These are phyloP conservation scores for Alternaria viburni DNA, from an alignment of 2,329 filamentous ascomycete genomes.

Conservation along the genomic window DNA sequence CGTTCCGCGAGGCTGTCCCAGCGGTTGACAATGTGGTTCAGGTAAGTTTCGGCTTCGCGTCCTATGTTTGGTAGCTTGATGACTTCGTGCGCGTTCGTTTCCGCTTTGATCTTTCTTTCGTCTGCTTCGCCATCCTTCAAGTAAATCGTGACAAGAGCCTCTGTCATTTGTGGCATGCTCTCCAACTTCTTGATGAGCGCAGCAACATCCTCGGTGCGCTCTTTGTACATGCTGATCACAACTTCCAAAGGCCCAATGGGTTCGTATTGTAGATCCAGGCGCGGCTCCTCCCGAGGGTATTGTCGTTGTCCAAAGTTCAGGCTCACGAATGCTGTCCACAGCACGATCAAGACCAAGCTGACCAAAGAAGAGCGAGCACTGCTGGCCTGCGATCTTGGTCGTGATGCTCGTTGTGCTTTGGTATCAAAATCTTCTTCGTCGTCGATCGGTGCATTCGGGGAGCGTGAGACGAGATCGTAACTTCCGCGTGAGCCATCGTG, in stretches of 20 bases:
- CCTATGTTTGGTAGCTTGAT: slow-evolving; percentile 49
- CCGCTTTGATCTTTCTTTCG: slow-evolving; percentile 20
- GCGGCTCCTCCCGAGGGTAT: slow-evolving; percentile 4
- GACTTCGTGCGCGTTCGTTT: slow-evolving; percentile 35
- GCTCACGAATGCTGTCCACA: slow-evolving; percentile 24
- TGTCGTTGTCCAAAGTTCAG: slow-evolving; percentile 27
- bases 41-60: slow-evolving; percentile 55
- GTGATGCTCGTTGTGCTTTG: neutral
- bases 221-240: slow-evolving; percentile 50
- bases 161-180: slow-evolving; percentile 25
- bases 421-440: slow-evolving; percentile 8
- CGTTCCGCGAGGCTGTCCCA: slow-evolving; percentile 55
- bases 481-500: neutral
- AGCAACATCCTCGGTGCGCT: slow-evolving; percentile 32
- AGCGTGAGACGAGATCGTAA: slow-evolving; percentile 7
- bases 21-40: slow-evolving; percentile 53
- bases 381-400: neutral
- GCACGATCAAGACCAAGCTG: slow-evolving; percentile 10
- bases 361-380: slow-evolving; percentile 6
- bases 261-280: slow-evolving; percentile 28
- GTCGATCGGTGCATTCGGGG: neutral
- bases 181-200: slow-evolving; percentile 29
- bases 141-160: slow-evolving; percentile 39
- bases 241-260: slow-evolving; percentile 35
- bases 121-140: slow-evolving; percentile 39